These are phyloP conservation scores for Mallotus japonicus DNA, from an alignment of 441 rosid genomes.

Conservation along the genomic window DNA sequence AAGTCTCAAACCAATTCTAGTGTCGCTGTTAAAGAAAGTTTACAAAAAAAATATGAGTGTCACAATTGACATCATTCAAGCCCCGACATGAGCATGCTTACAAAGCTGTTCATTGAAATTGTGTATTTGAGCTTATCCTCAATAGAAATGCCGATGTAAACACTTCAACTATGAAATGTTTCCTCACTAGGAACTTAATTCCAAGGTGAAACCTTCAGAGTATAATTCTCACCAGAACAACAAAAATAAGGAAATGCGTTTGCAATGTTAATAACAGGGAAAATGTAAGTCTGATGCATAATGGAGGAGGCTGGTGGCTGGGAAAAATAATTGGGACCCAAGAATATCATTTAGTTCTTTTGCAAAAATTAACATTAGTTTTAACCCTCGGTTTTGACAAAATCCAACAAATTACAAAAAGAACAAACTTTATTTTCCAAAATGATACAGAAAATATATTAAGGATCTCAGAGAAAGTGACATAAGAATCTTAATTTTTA, in stretches of 20 bases:
- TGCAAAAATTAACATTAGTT: too few species aligned
- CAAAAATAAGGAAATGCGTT: background rate
- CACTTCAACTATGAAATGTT: too few species aligned
- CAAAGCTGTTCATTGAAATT: too few species aligned
- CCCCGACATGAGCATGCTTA: background rate
- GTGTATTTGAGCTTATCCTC: too few species aligned
- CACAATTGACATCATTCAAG: background rate
- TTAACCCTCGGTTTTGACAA: background rate
- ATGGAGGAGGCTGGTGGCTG: too few species aligned
- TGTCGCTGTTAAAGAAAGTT: background rate
- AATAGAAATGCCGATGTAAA: too few species aligned
- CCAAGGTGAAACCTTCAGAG: background rate
- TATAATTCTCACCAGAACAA: background rate
- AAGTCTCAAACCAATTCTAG: background rate
- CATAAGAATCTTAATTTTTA: background rate
- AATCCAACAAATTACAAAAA: background rate
- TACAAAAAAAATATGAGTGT: too few species aligned
- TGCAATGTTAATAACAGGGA: background rate
- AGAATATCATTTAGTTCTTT: too few species aligned
- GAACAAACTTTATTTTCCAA: background rate
- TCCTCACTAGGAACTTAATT: too few species aligned
- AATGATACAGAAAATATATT: too few species aligned
- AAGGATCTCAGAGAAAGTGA: too few species aligned
- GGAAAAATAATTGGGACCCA: too few species aligned
- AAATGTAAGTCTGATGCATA: background rate